These are phyloP conservation scores for Thalia dealbata DNA, from an alignment of 176 grass and related monocot species.

Conservation along the genomic window DNA sequence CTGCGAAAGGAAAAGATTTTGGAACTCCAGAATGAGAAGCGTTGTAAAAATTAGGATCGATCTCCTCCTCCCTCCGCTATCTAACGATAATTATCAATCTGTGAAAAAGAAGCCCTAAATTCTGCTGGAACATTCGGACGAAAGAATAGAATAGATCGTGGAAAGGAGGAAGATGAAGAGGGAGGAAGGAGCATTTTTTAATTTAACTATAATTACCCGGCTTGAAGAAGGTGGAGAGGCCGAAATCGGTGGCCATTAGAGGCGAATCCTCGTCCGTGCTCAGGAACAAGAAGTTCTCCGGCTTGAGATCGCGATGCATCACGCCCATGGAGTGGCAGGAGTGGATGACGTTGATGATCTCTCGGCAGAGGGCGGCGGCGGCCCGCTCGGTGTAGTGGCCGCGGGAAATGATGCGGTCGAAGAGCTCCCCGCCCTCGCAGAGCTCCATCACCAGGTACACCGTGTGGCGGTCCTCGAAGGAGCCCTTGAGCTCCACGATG, in stretches of 20 bases:
- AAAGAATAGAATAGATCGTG: background rate
- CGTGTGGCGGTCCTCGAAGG: conserved; percentile 6
- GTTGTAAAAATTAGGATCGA: too few species aligned
- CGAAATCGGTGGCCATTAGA: conserved; percentile 16
- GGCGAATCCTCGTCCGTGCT: conserved; percentile 7
- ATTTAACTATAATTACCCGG: background rate
- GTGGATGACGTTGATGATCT: conserved; percentile 11
- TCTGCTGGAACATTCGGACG: too few species aligned
- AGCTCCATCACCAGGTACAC: conserved; percentile 45
- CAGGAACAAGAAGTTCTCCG: conserved; percentile 16
- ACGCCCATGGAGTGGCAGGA: conserved; percentile 17
- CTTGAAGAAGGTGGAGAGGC: conserved; percentile 16
- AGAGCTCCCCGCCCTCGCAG: conserved; percentile 83
- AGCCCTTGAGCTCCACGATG: conserved; percentile 14
- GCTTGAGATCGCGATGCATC: conserved; percentile 14
- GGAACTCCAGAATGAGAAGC: too few species aligned
- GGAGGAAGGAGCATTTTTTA: too few species aligned
- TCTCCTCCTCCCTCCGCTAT: too few species aligned
- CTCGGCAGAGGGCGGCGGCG: conserved; percentile 5
- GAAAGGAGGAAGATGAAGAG: background rate
- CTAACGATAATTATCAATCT: too few species aligned
- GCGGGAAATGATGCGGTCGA: conserved; percentile 29
- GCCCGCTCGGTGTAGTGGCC: conserved; percentile 9
- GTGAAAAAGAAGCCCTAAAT: too few species aligned
- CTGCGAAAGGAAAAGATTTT: background rate